Base-by-base conservation (phyloP, 305 asterid genomes). In the Fraxinus albicans region DNA sequence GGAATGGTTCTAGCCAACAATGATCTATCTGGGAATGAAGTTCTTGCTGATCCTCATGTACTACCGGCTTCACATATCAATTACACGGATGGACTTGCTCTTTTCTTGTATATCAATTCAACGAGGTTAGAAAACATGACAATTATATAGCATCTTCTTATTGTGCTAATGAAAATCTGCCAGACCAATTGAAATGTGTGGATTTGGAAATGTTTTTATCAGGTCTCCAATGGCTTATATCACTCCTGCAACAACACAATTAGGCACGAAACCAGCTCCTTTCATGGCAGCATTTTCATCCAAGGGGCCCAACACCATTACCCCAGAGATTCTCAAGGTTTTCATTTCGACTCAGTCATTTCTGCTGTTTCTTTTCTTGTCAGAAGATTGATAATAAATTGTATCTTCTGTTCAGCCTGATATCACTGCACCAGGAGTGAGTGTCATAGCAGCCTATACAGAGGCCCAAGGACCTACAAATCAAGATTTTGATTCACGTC, bases 211-310 rank as follows among this genome's bases (percentile, higher is more conserved):
- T 21, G 9, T 34, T 69, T 10, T 27, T 79, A 40, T 73, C 91
- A 94, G 98, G 89, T 82, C 85, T 83, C 92, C 95, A 0, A 79
- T 81, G 74, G 99, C 95, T 19, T 88, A 84, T 42, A 91, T 96
- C 19, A 89, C 95, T 8, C 84, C 58, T 21, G 88, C 97, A 29
- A 86, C 80, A 12, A 92, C 98, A 73, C 83, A 83, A 83, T 80
- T 96, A 87, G 90, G 84, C 73, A 80, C 93, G 34, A 95, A 92
- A 84, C 99, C 97, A 4, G 97, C 99, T 17, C 99, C 99, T 0
- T 91, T 90, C 85, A 95, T 96, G 94, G 99, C 99, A 0, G 94
- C 98, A 29, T 96, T 96, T 84, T 96, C 99, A 21, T 96, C 99
- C 2, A 72, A 55, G 55, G 99, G 99, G 17, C 99, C 99, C 0